Evolutionary conservation across 2,329 filamentous ascomycete genomes (phyloP).

Genomic region (Cucurbitaria berberidis): DNA sequence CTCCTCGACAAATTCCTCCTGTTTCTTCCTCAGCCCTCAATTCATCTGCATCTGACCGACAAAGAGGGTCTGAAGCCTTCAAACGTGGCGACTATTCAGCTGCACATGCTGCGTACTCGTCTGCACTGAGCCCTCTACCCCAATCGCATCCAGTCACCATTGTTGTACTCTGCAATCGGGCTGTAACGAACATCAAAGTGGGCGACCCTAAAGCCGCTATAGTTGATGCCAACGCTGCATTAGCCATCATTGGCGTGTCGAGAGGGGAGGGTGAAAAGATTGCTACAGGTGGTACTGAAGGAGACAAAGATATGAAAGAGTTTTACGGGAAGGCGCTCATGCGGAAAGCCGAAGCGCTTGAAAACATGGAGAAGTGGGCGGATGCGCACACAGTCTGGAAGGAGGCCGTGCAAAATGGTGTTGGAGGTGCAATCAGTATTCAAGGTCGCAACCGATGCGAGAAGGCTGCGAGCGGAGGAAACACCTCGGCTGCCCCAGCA

Average conservation of each 20-base stretch:
- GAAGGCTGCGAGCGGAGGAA: slow-evolving; percentile 67
- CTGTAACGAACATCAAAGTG: slow-evolving; percentile 87
- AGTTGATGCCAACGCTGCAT: slow-evolving; percentile 79
- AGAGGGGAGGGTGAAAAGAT: slow-evolving; percentile 83
- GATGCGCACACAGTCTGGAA: slow-evolving; percentile 85
- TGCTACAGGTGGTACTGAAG: slow-evolving; percentile 64
- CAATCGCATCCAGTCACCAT: slow-evolving; percentile 81
- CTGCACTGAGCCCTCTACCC: slow-evolving; percentile 77
- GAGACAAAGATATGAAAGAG: slow-evolving; percentile 83
- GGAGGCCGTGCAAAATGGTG: slow-evolving; percentile 78
- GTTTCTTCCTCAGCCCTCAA: slow-evolving; percentile 73
- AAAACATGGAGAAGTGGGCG: slow-evolving; percentile 92
- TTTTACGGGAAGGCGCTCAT: slow-evolving; percentile 93
- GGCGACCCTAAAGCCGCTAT: slow-evolving; percentile 90
- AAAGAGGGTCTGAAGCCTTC: slow-evolving; percentile 84
- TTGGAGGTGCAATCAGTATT: slow-evolving; percentile 83
- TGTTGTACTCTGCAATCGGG: slow-evolving; percentile 88
- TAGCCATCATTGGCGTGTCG: slow-evolving; percentile 78
- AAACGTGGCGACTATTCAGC: slow-evolving; percentile 91
- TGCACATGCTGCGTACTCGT: slow-evolving; percentile 82
- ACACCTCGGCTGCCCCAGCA: slow-evolving; percentile 21
- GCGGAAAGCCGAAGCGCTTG: slow-evolving; percentile 92
- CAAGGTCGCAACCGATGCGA: slow-evolving; percentile 90
- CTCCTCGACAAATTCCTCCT: slow-evolving; percentile 67
- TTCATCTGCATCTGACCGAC: slow-evolving; percentile 77